A percentile compares a stretch with the other conserved stretches of the same genome.
phyloP scores from a whole-genome alignment of 129 eudicot genomes.

The Flaveria sonorensis region DNA sequence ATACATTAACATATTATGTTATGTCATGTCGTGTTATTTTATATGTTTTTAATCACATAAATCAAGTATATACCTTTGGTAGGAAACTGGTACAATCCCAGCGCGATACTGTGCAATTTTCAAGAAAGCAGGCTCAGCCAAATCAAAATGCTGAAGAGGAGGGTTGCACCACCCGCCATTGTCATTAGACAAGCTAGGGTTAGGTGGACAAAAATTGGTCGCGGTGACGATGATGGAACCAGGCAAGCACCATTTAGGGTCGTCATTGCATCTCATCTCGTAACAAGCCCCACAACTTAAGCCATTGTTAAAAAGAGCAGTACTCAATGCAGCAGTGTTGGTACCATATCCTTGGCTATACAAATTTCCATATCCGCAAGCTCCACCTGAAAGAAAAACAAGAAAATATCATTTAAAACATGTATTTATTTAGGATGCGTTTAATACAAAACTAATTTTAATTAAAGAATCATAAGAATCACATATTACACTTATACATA shows the following conservation, averaged over 20 bases:
- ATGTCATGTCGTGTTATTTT: background rate
- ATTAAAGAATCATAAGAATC: background rate
- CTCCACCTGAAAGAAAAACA: conserved; percentile 60
- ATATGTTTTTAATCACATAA: background rate
- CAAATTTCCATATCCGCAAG: conserved; percentile 84
- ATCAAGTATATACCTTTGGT: conserved; percentile 48
- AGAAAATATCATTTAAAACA: background rate
- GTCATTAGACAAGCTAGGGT: conserved; percentile 61
- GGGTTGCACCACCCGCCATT: conserved; percentile 96
- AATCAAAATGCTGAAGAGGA: conserved; percentile 82
- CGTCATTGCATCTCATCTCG: conserved; percentile 63
- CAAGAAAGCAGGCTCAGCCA: conserved; percentile 81
- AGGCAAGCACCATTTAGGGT: conserved; percentile 62
- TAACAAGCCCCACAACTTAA: conserved; percentile 79
- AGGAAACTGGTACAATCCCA: conserved; percentile 81
- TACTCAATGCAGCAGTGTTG: conserved; percentile 81
- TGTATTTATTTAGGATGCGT: background rate
- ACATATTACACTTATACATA: too few species aligned
- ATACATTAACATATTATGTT: background rate
- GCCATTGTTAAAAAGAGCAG: conserved; percentile 82
- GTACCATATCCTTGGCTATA: conserved; percentile 86
- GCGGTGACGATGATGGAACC: conserved; percentile 74
- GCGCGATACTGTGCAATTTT: conserved; percentile 83
- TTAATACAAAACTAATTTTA: too few species aligned
- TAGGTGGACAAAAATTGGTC: conserved; percentile 85